Evolutionary conservation across 352 stramenopile genomes (phyloP), one percentile per base, ranked within the genome.

Genomic region (Phytophthora hybrid): DNA sequence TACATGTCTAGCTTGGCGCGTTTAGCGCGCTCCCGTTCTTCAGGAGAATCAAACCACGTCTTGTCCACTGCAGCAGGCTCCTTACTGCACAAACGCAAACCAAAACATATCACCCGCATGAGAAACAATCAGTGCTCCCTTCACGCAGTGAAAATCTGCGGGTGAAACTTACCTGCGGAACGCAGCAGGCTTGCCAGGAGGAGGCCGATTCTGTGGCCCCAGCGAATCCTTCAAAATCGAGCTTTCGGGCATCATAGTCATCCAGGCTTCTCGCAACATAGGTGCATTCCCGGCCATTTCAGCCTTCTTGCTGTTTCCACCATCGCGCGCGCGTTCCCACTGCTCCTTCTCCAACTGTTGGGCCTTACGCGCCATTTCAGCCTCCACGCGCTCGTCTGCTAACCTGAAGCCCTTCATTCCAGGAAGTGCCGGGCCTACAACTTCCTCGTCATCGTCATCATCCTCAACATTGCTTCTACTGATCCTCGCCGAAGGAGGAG

Each of bases 1-100:
- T 79, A 96, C 90, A 94, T 88, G 73, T 97, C 88, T 14, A 94
- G 78, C 56, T 95, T 93, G 18, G 89, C 90, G 23, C 90, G 86
- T 65, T 93, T 84, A 1, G 84, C 84, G 44, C 88, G 88, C 39
- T 97, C 87, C 6, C 90, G 82, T 73, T 97, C 90, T 66, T 93
- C 85, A n/a, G 90, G 90, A 0, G 80, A 77, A 57, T 91, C 88
- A 66, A 95, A 95, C 90, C 90, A 97, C 51, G 84, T 90, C 57
- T 85, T 87, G 60, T 97, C 90, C 56, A 96, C 80, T 19, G 81
- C 66, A 13, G 83, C 84, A 19, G 89, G 86, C 55, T 96, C 85
- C 73, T 93, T 93, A 67, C 85, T 93, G 49, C 71, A 46, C 31
- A 69, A 68, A 16, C 16, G 47, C 49, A 58, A 39, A 44, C 53